Percentiles rank a stretch among this genome's conserved stretches.
These are phyloP conservation scores for Melanogaster broomeanus DNA, from an alignment of 768 basidiomycete species.

Conservation along the genomic window DNA sequence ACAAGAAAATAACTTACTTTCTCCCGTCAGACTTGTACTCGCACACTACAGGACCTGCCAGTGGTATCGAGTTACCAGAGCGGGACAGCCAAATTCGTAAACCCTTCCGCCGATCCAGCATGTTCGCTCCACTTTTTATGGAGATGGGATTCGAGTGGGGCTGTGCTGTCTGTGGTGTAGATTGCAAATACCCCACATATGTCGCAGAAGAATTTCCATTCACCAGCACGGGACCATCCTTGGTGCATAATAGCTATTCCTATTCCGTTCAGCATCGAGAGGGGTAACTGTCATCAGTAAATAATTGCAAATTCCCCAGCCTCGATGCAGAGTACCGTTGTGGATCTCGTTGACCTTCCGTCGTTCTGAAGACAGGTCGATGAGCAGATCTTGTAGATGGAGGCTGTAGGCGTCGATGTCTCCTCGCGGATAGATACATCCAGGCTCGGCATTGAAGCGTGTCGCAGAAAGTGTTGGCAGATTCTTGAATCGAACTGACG, in stretches of 20 bases:
- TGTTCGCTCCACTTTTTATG: conserved; percentile 5
- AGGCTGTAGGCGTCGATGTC: not conserved
- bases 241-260: no score
- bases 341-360: conserved; percentile 11
- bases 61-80: conserved; percentile 17
- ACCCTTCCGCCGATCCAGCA: conserved; percentile 38
- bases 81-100: conserved; percentile 42
- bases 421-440: conserved; percentile 12
- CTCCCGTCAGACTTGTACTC: no score
- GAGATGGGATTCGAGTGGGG: conserved; percentile 26
- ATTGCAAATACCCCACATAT: conserved; percentile 10
- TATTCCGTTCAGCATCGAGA: conserved; percentile 24
- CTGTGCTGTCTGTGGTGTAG: conserved; percentile 10
- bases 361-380: conserved; percentile 19
- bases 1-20: no score
- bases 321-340: conserved; percentile 13
- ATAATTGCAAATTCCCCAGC: conserved; percentile 34
- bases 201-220: conserved; percentile 1
- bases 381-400: not conserved
- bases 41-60: conserved; percentile 8
- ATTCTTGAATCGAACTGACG: conserved; percentile 24
- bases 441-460: conserved; percentile 23
- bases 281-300: conserved; percentile 47
- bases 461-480: conserved; percentile 24
- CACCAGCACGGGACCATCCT: conserved; percentile 8